Base-by-base conservation (phyloP, 1,284 basidiomycete species). In the Cutaneotrichosporon sp. region DNA sequence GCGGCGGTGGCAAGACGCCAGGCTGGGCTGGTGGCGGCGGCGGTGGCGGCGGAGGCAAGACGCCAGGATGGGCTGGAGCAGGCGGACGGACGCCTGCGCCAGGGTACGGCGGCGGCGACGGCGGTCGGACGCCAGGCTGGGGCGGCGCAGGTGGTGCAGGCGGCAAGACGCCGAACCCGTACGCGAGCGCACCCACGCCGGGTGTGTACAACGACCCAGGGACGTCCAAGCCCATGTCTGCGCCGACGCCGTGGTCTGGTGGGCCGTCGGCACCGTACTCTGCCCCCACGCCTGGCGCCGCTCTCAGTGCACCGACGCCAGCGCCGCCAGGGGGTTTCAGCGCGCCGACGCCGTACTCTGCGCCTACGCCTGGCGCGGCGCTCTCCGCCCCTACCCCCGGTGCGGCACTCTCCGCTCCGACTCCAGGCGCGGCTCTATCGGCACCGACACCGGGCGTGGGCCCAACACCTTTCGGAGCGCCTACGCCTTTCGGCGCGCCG, bases 121-220 rank as follows among this genome's bases (percentile, higher is more conserved):
- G 72, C 23, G 73, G 76, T 1, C 59, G 66, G 35, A 76, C 76
- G 12, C 77, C 77, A 2, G 74, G 67, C 1, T 77, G 65, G 65
- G 41, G 26, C 5, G 26, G 26, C 10, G 60, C 58, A 7, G 59
- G 58, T 18, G 56, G 51, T 14, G 46, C 36, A 23, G 22, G 30
- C 1, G 58, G 67, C 55, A 62, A 80, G 52, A 84, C 84, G 20
- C 84, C 84, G 4, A 84, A 84, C 66, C 80, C 83, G 8, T 80
- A 81, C 60, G 66, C 64, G 2, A 71, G 69, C 10, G 73, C 75
- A 8, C 67, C 69, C 1, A 66, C 70, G 7, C 61, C 59, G 55
- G 64, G 56, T 14, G 53, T 42, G 33, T 59, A 56, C 51, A 49
- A 54, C 45, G 63, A 65, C 40, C 52, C 63, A 14, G 60, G 78